phyloP scores from a whole-genome alignment of 768 basidiomycete species.

The Hypholoma sublateritium region DNA sequence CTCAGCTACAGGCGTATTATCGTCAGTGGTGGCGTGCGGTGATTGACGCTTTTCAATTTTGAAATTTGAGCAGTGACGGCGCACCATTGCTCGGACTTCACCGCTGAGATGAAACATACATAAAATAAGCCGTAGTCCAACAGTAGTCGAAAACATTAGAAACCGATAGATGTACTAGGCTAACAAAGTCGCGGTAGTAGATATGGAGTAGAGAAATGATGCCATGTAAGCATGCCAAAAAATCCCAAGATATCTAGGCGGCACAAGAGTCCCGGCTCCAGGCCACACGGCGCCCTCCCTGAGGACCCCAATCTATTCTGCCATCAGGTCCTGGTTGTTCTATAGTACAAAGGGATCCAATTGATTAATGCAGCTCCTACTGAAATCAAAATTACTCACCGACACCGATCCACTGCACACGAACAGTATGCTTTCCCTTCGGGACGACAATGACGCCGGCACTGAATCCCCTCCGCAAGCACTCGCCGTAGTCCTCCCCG shows the following conservation, averaged over 20 bases:
- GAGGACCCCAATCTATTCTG: slow-evolving; percentile 4
- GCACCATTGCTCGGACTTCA: too few relatives aligned
- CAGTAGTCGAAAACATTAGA: too few relatives aligned
- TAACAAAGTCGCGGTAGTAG: too few relatives aligned
- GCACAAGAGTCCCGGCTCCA: slow-evolving; percentile 1
- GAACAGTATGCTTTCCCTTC: slow-evolving; percentile 21
- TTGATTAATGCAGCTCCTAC: neutral
- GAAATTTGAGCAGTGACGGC: too few relatives aligned
- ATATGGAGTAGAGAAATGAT: too few relatives aligned
- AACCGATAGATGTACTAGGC: too few relatives aligned
- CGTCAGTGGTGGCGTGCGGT: too few relatives aligned
- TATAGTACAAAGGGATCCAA: neutral
- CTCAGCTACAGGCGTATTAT: too few relatives aligned
- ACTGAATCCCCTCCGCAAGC: slow-evolving; percentile 17
- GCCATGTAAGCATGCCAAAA: too few relatives aligned
- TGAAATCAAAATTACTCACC: slow-evolving; percentile 8
- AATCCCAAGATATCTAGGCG: neutral
- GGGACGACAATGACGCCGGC: slow-evolving; percentile 16
- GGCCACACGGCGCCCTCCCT: neutral
- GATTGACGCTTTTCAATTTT: too few relatives aligned
- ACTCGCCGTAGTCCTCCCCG: slow-evolving; percentile 14
- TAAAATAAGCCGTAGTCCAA: too few relatives aligned
- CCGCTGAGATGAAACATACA: too few relatives aligned
- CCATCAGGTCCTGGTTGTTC: slow-evolving; percentile 4
- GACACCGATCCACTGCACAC: slow-evolving; percentile 20